Conservation (phyloP, 495 filamentous ascomycete genomes). For the Amorphotheca resinae region DNA sequence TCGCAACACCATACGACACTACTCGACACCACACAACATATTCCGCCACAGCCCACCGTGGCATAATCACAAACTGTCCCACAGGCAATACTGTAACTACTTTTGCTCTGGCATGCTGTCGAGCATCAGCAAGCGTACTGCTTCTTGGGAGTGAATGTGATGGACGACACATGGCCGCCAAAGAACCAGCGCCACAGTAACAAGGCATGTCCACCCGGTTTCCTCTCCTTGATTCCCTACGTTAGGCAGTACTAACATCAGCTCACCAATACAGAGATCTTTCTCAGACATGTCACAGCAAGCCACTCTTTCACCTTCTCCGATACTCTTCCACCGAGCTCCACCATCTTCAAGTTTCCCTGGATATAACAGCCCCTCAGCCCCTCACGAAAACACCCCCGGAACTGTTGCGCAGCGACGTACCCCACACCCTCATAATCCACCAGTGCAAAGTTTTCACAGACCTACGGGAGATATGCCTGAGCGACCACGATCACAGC, state of each 20-base stretch:
- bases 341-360: conserved; percentile 8
- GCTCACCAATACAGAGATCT: conserved; percentile 10
- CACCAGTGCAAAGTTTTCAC: conserved; percentile 6
- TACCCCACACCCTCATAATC: conserved; percentile 20
- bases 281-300: conserved; percentile 19
- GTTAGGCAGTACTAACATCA: conserved; percentile 8
- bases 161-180: conserved; percentile 13
- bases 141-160: no score
- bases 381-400: conserved; percentile 17
- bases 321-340: conserved; percentile 9
- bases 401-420: conserved; percentile 15
- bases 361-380: conserved; percentile 3
- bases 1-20: conserved; percentile 4
- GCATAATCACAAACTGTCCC: neutral
- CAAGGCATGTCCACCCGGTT: conserved; percentile 10
- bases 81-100: neutral
- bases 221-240: neutral
- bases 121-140: neutral
- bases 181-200: conserved; percentile 9
- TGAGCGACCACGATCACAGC: conserved; percentile 9
- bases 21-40: neutral
- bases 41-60: conserved; percentile 3
- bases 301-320: conserved; percentile 17
- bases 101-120: neutral
- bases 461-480: conserved; percentile 13